These are phyloP conservation scores for Kodamaea leandrae DNA, from an alignment of 805 yeast species.

Conservation along the genomic window DNA sequence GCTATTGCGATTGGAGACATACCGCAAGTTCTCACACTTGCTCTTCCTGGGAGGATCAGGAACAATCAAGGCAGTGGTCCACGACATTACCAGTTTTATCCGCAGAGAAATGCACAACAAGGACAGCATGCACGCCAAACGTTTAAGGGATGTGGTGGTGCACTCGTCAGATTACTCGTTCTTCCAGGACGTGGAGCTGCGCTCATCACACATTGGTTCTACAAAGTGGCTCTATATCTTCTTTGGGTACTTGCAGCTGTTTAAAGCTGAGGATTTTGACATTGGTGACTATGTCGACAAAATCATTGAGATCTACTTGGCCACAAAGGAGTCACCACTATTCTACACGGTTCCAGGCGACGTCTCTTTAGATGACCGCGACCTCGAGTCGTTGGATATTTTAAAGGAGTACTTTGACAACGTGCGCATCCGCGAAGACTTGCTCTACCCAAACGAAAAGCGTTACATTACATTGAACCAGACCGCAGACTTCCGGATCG, in stretches of 20 bases:
- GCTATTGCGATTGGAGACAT: slow-evolving; percentile 29
- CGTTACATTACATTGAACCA: slow-evolving; percentile 23
- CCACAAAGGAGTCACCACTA: slow-evolving; percentile 15
- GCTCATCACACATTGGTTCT: slow-evolving; percentile 7
- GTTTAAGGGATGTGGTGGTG: slow-evolving; percentile 22
- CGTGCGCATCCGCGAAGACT: slow-evolving; percentile 22
- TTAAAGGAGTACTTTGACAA: slow-evolving; percentile 24
- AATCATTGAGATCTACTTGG: slow-evolving; percentile 31
- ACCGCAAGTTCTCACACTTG: slow-evolving; percentile 29
- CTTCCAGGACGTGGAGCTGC: slow-evolving; percentile 1
- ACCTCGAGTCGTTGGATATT: slow-evolving; percentile 16
- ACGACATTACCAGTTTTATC: slow-evolving; percentile 32
- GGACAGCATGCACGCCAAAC: slow-evolving; percentile 14
- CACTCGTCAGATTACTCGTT: slow-evolving; percentile 6
- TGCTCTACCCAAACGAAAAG: slow-evolving; percentile 19
- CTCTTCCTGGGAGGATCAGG: slow-evolving; percentile 32
- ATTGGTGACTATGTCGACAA: slow-evolving; percentile 28
- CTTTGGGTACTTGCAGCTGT: slow-evolving; percentile 27
- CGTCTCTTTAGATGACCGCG: slow-evolving; percentile 7
- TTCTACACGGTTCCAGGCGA: slow-evolving; percentile 11
- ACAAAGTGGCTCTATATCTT: slow-evolving; percentile 24
- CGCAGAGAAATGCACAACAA: slow-evolving; percentile 25
- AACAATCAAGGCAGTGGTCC: slow-evolving; percentile 30
- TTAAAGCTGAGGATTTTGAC: slow-evolving; percentile 17
- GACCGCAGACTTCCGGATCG: slow-evolving; percentile 22